Evolutionary conservation across 179 eudicot species (phyloP), one percentile per base, ranked within the genome.

Genomic region (Nepenthes alata): DNA sequence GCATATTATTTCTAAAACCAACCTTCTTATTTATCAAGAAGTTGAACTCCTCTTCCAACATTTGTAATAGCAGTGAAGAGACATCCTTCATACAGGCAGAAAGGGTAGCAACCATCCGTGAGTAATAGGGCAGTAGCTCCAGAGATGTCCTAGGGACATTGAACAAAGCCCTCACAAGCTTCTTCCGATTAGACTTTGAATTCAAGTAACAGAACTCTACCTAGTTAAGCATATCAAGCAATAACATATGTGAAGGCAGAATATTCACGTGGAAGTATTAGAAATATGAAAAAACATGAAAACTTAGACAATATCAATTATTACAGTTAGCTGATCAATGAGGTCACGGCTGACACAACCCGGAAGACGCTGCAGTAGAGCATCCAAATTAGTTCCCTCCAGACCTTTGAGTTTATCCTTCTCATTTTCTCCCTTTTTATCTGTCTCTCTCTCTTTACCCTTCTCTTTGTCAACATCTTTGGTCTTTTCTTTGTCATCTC

Each of bases 321-420:
- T 76, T 81, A 93, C 98, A 70, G 93, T 80, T 63, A 93, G 77
- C 73, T 93, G 98, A 73, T 93, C 98, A 61, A 93, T 93, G 59
- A 93, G 89, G 72, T 93, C 98, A 57, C 98, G 98, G 77, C 96
- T 89, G 74, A 93, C 98, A 69, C 90, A 93, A 59, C 86, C 86
- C 37, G 98, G 98, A 71, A 93, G 98, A 68, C 96, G 81, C 78
- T 86, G 98, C 69, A 93, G 41, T 60, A 89, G 64, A 60, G 81
- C 83, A 57, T 93, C 98, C 75, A 93, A 72, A 75, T 75, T 93
- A 52, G 96, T 85, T 73, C 90, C 95, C 37, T 91, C 96, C 55
- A 78, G 82, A 80, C 91, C 85, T 80, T 87, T 86, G 38, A 71
- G 63, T 66, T 84, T 89, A 62, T 89, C 96, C 75, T 89, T 91